Evolutionary conservation across 805 yeast species (phyloP).

Genomic region (Candida pseudoglaebosa): DNA sequence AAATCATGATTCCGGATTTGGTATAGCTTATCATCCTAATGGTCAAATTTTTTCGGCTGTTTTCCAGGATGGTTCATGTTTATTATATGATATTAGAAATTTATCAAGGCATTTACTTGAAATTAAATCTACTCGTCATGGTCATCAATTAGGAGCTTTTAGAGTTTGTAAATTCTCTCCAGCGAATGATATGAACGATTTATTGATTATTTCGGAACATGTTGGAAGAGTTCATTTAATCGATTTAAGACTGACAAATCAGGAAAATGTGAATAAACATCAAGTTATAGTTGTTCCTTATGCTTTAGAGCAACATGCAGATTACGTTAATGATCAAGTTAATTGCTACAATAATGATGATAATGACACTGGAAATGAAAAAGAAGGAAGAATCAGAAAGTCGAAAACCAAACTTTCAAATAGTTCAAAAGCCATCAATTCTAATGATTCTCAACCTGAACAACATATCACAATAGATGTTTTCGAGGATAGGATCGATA

Average conservation of each 20-base stretch:
- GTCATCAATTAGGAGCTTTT: conserved; percentile 60
- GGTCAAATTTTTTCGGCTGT: conserved; percentile 73
- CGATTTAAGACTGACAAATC: conserved; percentile 63
- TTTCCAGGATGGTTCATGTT: conserved; percentile 81
- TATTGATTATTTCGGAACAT: conserved; percentile 76
- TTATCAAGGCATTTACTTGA: conserved; percentile 38
- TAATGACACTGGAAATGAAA: not conserved
- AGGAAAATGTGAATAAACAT: conserved; percentile 46
- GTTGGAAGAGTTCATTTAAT: conserved; percentile 82
- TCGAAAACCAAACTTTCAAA: not conserved
- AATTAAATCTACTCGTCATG: conserved; percentile 56
- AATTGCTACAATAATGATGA: not conserved
- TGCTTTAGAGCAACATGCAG: conserved; percentile 39
- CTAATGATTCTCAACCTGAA: conserved; percentile 7
- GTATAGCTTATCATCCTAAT: conserved; percentile 72
- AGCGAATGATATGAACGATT: conserved; percentile 63
- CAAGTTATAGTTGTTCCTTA: conserved; percentile 70
- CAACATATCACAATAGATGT: conserved; percentile 1
- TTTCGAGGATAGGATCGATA: conserved; percentile 3
- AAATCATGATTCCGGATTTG: conserved; percentile 74
- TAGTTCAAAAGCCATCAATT: conserved; percentile 10
- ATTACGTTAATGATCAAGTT: conserved; percentile 5
- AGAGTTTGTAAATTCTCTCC: conserved; percentile 51
- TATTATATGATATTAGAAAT: conserved; percentile 73
- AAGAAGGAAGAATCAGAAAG: not conserved